phyloP scores from a whole-genome alignment of 148 eudicot species.

The Beta vulgaris region DNA sequence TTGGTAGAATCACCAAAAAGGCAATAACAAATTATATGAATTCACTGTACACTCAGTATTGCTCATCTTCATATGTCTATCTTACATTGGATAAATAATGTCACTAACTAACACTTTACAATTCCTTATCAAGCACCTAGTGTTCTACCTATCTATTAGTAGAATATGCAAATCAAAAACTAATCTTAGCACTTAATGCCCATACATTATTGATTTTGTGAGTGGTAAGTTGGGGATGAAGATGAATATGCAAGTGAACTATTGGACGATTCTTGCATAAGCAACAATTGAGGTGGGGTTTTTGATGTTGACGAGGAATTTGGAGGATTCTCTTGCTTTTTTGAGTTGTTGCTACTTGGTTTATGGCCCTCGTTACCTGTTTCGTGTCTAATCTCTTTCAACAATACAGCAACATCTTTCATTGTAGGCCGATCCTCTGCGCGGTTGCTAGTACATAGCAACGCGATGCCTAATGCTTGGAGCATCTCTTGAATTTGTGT shows the following conservation, averaged over 20 bases:
- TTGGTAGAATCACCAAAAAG: neutral
- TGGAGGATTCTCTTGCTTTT: slow-evolving; percentile 23
- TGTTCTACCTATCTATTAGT: slow-evolving; percentile 9
- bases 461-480: slow-evolving; percentile 77
- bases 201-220: slow-evolving; percentile 24
- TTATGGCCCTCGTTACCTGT: slow-evolving; percentile 44
- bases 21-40: slow-evolving; percentile 8
- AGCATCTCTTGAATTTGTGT: slow-evolving; percentile 86
- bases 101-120: slow-evolving; percentile 22
- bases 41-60: slow-evolving; percentile 13
- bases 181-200: neutral
- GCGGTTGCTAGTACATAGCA: slow-evolving; percentile 76
- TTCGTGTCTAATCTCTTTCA: slow-evolving; percentile 67
- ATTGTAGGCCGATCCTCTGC: slow-evolving; percentile 80
- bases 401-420: slow-evolving; percentile 79
- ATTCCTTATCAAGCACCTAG: slow-evolving; percentile 20
- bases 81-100: slow-evolving; percentile 9
- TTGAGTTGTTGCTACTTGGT: slow-evolving; percentile 17
- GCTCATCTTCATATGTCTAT: slow-evolving; percentile 9
- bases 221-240: slow-evolving; percentile 43
- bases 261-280: slow-evolving; percentile 53
- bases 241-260: slow-evolving; percentile 62
- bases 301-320: slow-evolving; percentile 44
- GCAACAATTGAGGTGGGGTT: slow-evolving; percentile 49
- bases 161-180: neutral